These are phyloP conservation scores for Crithidia bombi DNA, from an alignment of 208 protist genomes.

Conservation along the genomic window DNA sequence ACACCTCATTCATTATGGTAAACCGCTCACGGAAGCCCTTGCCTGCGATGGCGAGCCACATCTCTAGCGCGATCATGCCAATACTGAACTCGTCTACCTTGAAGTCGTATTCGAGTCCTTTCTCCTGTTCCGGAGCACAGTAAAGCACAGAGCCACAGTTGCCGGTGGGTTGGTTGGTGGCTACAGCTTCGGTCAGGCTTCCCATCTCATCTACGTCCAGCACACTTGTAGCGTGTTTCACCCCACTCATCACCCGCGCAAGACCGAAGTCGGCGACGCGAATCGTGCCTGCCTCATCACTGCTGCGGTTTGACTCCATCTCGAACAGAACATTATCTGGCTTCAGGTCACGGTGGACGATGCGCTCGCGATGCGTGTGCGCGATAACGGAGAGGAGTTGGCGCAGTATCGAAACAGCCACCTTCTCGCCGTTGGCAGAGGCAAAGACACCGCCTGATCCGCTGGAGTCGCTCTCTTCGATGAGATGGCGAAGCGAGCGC, in stretches of 20 bases:
- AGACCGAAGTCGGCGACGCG: slow-evolving; percentile 86
- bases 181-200: slow-evolving; percentile 10
- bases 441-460: slow-evolving; percentile 43
- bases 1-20: slow-evolving; percentile 79
- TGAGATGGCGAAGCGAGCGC: slow-evolving; percentile 70
- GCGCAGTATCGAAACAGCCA: slow-evolving; percentile 72
- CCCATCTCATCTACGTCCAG: slow-evolving; percentile 43
- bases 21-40: slow-evolving; percentile 82
- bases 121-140: slow-evolving; percentile 81
- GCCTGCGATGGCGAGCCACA: slow-evolving; percentile 82
- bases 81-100: slow-evolving; percentile 90
- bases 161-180: slow-evolving; percentile 41
- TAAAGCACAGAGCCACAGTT: slow-evolving; percentile 85
- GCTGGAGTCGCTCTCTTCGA: slow-evolving; percentile 65
- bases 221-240: slow-evolving; percentile 56
- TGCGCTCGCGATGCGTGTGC: slow-evolving; percentile 74
- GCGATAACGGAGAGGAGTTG: slow-evolving; percentile 78
- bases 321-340: slow-evolving; percentile 87
- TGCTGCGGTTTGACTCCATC: slow-evolving; percentile 43
- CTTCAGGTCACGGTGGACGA: slow-evolving; percentile 87
- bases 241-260: slow-evolving; percentile 57
- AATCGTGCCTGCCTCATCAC: slow-evolving; percentile 68
- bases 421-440: slow-evolving; percentile 56
- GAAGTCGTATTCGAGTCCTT: slow-evolving; percentile 76
- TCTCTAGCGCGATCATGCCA: slow-evolving; percentile 89